These are phyloP conservation scores for Boletellus sp. DNA, from an alignment of 1,284 basidiomycete genomes.

Conservation along the genomic window DNA sequence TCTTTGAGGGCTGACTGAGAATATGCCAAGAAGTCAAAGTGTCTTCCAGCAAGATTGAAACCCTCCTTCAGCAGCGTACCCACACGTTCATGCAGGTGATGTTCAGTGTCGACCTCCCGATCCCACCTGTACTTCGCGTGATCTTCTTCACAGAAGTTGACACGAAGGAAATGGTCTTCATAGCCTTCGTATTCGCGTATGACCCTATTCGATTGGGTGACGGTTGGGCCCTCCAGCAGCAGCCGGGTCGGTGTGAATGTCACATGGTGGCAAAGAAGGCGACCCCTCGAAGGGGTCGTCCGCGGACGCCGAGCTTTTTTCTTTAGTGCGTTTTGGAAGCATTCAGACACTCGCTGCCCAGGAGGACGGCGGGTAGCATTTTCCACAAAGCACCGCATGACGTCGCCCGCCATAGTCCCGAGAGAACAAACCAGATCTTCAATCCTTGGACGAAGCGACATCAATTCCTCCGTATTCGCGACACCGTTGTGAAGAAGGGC, in stretches of 20 bases:
- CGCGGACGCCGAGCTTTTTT: constrained; percentile 24
- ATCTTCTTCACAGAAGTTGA: constrained; percentile 78
- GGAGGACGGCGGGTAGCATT: constrained; percentile 40
- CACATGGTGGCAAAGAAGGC: constrained; percentile 56
- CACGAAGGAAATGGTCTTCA: constrained; percentile 66
- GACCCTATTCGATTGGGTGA: constrained; percentile 61
- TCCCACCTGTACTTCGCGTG: constrained; percentile 64
- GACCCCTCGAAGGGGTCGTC: constrained; percentile 27
- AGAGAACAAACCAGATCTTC: constrained; percentile 37
- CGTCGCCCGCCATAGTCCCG: constrained; percentile 36
- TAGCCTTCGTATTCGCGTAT: constrained; percentile 59
- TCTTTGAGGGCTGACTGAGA: constrained; percentile 66
- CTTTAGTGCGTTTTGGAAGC: constrained; percentile 43
- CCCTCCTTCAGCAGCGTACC: constrained; percentile 62
- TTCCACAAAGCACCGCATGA: constrained; percentile 52
- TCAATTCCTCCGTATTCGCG: constrained; percentile 53
- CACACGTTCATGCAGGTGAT: constrained; percentile 58
- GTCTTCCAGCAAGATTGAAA: constrained; percentile 62
- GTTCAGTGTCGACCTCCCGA: constrained; percentile 54
- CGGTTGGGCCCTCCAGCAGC: constrained; percentile 67
- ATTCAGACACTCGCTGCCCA: constrained; percentile 44
- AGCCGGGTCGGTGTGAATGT: constrained; percentile 71
- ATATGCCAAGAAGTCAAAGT: constrained; percentile 73
- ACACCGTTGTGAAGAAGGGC: constrained; percentile 56
- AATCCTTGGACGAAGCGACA: constrained; percentile 43